Conservation (phyloP, 495 filamentous ascomycete species). For the Aspergillus haitiensis region DNA sequence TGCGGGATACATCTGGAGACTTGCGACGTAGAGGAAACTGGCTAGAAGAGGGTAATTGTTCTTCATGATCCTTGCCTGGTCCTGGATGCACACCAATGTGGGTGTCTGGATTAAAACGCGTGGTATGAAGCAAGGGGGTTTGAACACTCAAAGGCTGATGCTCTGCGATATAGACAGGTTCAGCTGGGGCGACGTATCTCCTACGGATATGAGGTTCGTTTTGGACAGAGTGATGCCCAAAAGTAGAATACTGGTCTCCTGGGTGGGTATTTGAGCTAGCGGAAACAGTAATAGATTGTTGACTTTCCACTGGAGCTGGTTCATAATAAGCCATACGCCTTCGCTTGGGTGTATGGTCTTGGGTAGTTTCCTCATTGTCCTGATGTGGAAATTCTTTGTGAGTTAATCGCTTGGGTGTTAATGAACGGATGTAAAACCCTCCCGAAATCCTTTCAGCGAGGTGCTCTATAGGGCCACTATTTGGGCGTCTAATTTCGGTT, state of each 20-base stretch:
- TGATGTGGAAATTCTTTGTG: constrained; percentile 23
- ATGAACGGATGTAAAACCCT: constrained; percentile 33
- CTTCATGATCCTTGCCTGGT: constrained; percentile 20
- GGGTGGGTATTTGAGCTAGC: constrained; percentile 17
- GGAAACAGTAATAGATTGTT: constrained; percentile 15
- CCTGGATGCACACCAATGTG: constrained; percentile 24
- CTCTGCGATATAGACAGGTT: constrained; percentile 23
- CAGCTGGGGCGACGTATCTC: constrained; percentile 23
- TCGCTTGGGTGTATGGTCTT: constrained; percentile 33
- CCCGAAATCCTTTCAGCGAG: constrained; percentile 38
- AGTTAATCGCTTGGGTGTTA: constrained; percentile 31
- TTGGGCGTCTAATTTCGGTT: constrained; percentile 29
- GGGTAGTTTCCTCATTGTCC: constrained; percentile 18
- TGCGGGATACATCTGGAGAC: constrained; percentile 14
- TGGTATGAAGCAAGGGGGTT: constrained; percentile 13
- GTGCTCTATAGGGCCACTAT: constrained; percentile 32
- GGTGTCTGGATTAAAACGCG: constrained; percentile 20
- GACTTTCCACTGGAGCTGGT: constrained; percentile 12
- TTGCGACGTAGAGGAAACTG: constrained; percentile 10
- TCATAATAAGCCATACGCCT: constrained; percentile 35
- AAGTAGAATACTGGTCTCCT: constrained; percentile 22
- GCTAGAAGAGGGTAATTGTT: constrained; percentile 15
- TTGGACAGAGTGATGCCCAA: constrained; percentile 21
- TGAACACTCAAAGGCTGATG: constrained; percentile 20
- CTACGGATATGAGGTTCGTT: constrained; percentile 28